Percentiles rank a stretch among this genome's conserved stretches.
Conservation (phyloP, 768 basidiomycete genomes). For the Tylopilus cervinicoccineus region DNA sequence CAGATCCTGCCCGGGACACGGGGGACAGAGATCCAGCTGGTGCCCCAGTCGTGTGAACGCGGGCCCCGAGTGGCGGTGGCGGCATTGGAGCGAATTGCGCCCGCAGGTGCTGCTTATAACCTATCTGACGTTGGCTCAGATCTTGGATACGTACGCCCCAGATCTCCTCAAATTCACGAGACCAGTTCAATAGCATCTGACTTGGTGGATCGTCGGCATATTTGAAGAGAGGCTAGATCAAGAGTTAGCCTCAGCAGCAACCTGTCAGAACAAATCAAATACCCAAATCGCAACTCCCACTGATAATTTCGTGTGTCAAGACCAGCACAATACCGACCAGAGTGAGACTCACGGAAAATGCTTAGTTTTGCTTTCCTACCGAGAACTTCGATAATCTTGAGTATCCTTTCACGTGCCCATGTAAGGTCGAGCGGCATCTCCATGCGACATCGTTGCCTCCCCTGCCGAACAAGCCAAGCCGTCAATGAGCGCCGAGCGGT, state of each 20-base stretch:
- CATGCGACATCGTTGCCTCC: conserved; percentile 31
- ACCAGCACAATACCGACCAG: conserved; percentile 30
- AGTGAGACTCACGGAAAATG: conserved; percentile 41
- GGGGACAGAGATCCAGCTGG: conserved; percentile 18
- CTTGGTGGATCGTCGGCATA: conserved; percentile 54
- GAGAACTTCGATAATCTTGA: conserved; percentile 37
- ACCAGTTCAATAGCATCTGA: conserved; percentile 53
- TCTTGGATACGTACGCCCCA: conserved; percentile 62
- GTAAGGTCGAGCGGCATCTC: conserved; percentile 21
- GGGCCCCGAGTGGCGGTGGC: conserved; percentile 30
- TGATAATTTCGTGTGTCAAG: conserved; percentile 29
- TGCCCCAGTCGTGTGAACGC: conserved; percentile 10
- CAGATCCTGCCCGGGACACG: conserved; percentile 19
- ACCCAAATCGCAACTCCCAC: conserved; percentile 66
- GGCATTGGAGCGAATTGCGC: conserved; percentile 20
- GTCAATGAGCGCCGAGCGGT: not conserved
- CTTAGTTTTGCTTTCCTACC: conserved; percentile 41
- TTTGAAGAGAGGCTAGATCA: conserved; percentile 59
- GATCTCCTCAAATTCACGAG: conserved; percentile 57
- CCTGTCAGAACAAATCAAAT: conserved; percentile 30
- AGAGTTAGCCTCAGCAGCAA: conserved; percentile 10
- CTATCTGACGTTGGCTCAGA: conserved; percentile 28
- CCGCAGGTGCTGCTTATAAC: conserved; percentile 15
- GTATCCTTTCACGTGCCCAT: conserved; percentile 39
- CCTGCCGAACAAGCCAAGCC: conserved; percentile 15